Evolutionary conservation across 768 basidiomycete genomes (phyloP), one percentile per base, ranked within the genome.

Genomic region (Lentinula guzmanii): DNA sequence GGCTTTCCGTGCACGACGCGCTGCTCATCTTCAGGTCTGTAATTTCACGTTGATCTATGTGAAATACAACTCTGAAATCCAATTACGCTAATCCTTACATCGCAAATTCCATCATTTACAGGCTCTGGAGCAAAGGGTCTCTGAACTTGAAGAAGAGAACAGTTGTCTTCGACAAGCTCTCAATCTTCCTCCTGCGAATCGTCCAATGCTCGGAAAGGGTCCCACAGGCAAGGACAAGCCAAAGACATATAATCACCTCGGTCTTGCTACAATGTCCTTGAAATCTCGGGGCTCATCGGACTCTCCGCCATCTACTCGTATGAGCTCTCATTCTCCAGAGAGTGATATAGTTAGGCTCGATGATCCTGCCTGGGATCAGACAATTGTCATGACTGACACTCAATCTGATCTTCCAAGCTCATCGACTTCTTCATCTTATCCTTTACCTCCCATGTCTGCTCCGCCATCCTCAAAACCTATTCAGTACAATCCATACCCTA

Each of bases 181-280:
- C 61, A 85, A 83, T 66, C 75, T 94, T 28, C 89, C 90, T 0
- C 88, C 89, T 21, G 87, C 90, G 63, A 83, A 81, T 69, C 80
- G 91, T 65, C 82, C 84, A 16, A 74, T 86, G 2, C 79, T 94
- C 54, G 92, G 91, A 50, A 91, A 86, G 75, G 91, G 91, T 52
- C 92, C 91, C 31, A 94, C 91, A 0, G 91, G 91, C 37, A 91
- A 92, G 72, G 91, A 93, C 71, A 92, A 85, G 69, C 86, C 88
- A 54, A 90, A 80, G 66, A 56, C 71, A 6, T 74, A 75, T n/a
- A 82, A 84, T 55, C 34, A 68, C 69, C 24, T 69, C 67, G 16
- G 65, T 70, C 31, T 68, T 0, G 6, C 48, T 8, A 18, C 43
- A 2, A 48, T 72, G 42, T 67, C 68, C 37, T 70, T 79, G 16